These are phyloP conservation scores for Lentithecium fluviatile DNA, from an alignment of 495 filamentous ascomycete species.

Conservation along the genomic window DNA sequence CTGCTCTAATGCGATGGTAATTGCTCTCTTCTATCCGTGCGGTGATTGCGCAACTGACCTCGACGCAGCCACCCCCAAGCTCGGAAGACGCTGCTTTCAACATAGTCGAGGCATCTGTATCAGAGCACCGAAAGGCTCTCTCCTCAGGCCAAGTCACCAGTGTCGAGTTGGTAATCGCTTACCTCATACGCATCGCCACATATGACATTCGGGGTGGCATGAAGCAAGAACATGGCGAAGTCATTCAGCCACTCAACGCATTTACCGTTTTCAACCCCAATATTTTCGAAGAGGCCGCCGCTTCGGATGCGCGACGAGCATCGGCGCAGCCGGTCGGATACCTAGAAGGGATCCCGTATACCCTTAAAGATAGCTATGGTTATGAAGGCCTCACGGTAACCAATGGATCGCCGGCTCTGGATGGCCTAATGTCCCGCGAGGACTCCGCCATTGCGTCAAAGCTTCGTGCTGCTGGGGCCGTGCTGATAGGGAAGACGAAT, in stretches of 20 bases:
- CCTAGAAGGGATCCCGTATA: conserved; percentile 43
- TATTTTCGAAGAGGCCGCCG: conserved; percentile 42
- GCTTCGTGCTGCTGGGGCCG: conserved; percentile 38
- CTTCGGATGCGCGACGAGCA: conserved; percentile 39
- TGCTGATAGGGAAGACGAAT: conserved; percentile 43
- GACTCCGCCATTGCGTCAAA: conserved; percentile 38
- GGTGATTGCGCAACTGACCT: not conserved
- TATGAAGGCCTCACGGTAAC: conserved; percentile 41
- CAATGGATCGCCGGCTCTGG: conserved; percentile 42
- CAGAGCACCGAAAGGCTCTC: conserved; percentile 32
- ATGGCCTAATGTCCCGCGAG: conserved; percentile 29
- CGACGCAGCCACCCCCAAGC: not conserved
- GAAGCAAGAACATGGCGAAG: not conserved
- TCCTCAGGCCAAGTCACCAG: conserved; percentile 28
- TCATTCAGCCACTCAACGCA: conserved; percentile 35
- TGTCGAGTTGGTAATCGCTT: conserved; percentile 33
- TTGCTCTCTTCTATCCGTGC: too few species aligned
- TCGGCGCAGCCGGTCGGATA: conserved; percentile 14
- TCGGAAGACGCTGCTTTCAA: conserved; percentile 9
- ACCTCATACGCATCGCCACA: conserved; percentile 35
- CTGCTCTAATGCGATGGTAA: too few species aligned
- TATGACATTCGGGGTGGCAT: conserved; percentile 33
- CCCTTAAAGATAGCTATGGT: conserved; percentile 43
- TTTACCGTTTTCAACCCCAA: conserved; percentile 38
- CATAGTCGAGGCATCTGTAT: conserved; percentile 38